A percentile compares a stretch with the other conserved stretches of the same genome.
Conservation (phyloP, 306 rosid genomes). For the Alnus rubra region DNA sequence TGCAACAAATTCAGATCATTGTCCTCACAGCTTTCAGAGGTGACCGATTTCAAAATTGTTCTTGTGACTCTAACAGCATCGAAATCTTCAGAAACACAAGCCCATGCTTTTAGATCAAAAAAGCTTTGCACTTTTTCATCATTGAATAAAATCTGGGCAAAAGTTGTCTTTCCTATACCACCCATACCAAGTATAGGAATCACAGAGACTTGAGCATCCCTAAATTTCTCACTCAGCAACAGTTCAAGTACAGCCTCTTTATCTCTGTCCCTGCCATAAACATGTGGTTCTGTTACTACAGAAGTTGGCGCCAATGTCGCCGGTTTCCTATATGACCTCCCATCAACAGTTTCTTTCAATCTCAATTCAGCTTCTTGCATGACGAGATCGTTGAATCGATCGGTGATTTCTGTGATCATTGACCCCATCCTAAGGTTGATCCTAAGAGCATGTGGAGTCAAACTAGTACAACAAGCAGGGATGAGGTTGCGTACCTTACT, state of each 20-base stretch:
- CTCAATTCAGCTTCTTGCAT: not conserved
- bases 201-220: not conserved
- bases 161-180: conserved; percentile 3
- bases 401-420: not conserved
- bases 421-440: not conserved
- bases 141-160: not conserved
- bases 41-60: not conserved
- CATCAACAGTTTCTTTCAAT: not conserved
- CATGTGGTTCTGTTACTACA: not conserved
- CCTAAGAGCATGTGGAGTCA: not conserved
- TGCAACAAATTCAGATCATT: not conserved
- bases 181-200: conserved; percentile 14
- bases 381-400: not conserved
- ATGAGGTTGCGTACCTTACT: not conserved
- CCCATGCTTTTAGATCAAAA: not conserved
- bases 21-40: not conserved
- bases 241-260: not conserved
- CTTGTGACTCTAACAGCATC: not conserved
- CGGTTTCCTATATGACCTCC: not conserved
- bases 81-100: conserved; percentile 4
- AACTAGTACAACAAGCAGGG: not conserved
- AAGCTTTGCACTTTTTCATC: not conserved
- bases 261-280: conserved; percentile 28
- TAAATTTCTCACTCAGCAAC: not conserved
- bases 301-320: conserved; percentile 1